phyloP scores from a whole-genome alignment of 2,329 filamentous ascomycete species.

The Pseudogymnoascus sp. region DNA sequence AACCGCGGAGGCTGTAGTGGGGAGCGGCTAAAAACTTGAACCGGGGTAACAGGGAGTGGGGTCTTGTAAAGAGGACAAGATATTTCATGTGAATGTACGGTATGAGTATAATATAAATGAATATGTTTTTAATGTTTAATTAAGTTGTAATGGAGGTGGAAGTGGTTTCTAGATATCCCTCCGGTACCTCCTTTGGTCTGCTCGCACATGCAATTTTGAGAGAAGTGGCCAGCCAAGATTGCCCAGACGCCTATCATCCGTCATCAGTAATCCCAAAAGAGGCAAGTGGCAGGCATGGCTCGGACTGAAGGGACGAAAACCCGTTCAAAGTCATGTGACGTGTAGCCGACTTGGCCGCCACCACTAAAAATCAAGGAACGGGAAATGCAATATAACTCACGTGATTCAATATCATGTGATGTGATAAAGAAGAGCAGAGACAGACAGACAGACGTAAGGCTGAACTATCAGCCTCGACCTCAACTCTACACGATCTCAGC shows the following conservation, averaged over 20 bases:
- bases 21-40: constrained; percentile 4
- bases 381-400: neutral
- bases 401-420: neutral
- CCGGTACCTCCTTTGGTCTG: neutral
- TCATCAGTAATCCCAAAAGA: neutral
- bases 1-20: neutral
- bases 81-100: neutral
- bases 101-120: constrained; percentile 2
- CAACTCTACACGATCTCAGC: neutral
- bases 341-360: neutral
- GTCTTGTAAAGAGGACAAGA: neutral
- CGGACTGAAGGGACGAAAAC: neutral
- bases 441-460: neutral
- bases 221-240: neutral
- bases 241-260: neutral
- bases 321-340: neutral
- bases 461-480: constrained; percentile 7
- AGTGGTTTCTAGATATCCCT: neutral
- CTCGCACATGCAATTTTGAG: constrained; percentile 1
- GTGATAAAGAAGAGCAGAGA: neutral
- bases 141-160: neutral
- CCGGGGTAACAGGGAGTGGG: neutral
- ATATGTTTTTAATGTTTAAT: neutral
- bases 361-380: neutral
- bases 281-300: neutral